These are phyloP conservation scores for Fusarium sp. DNA, from an alignment of 2,329 filamentous ascomycete species.

Conservation along the genomic window DNA sequence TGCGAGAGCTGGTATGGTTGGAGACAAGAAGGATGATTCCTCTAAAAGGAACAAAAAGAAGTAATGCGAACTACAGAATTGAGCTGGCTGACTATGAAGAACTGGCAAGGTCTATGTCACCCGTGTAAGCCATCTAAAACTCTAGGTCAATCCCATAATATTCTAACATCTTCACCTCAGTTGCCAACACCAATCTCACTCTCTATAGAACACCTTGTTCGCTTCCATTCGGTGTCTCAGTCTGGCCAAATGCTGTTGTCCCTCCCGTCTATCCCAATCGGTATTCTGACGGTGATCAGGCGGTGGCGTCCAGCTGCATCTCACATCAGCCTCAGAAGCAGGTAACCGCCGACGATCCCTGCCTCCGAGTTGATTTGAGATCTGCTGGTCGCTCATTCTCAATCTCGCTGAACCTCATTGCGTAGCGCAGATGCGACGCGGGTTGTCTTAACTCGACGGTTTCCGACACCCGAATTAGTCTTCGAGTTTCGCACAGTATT, in stretches of 20 bases:
- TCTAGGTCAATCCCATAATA: neutral
- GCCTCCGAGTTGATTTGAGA: neutral
- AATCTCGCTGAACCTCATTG: slow-evolving; percentile 15
- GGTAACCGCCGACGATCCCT: slow-evolving; percentile 1
- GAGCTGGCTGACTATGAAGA: neutral
- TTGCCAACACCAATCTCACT: neutral
- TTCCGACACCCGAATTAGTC: slow-evolving; percentile 4
- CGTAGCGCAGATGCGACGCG: slow-evolving; percentile 26
- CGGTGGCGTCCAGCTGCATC: neutral
- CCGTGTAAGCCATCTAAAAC: slow-evolving; percentile 1
- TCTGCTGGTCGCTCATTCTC: neutral
- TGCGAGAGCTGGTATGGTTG: slow-evolving; percentile 79
- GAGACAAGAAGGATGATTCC: slow-evolving; percentile 55
- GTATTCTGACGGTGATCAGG: neutral
- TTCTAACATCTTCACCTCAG: slow-evolving; percentile 6
- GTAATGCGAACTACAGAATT: neutral
- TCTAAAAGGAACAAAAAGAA: slow-evolving; percentile 29
- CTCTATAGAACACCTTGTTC: neutral
- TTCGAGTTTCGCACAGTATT: neutral
- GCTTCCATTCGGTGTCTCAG: neutral
- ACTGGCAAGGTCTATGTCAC: neutral
- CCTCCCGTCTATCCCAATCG: neutral
- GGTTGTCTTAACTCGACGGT: neutral
- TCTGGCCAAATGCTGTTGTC: neutral
- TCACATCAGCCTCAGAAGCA: neutral